Conservation (phyloP, 1,139 yeast species). For the Sugiyamaella castrensis region DNA sequence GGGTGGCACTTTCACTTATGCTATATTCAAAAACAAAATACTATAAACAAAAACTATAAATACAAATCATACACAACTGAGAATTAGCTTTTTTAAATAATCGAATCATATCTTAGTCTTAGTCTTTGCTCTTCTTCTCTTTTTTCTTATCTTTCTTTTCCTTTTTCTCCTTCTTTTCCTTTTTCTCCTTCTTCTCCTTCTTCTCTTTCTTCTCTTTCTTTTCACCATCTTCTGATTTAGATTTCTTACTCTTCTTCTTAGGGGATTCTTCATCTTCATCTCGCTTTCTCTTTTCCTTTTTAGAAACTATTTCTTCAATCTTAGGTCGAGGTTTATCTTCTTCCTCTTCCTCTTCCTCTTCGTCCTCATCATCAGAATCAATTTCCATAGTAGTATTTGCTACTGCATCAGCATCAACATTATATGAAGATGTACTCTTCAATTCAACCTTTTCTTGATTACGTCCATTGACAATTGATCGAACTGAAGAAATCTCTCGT, state of each 20-base stretch:
- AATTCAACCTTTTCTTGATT: slow-evolving; percentile 70
- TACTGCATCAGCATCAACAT: slow-evolving; percentile 57
- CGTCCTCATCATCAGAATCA: slow-evolving; percentile 28
- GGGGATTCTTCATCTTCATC: slow-evolving; percentile 20
- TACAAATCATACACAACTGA: slow-evolving; percentile 15
- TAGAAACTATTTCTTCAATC: slow-evolving; percentile 28
- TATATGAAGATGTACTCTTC: slow-evolving; percentile 81
- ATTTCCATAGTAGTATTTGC: slow-evolving; percentile 21
- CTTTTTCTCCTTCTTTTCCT: slow-evolving; percentile 27
- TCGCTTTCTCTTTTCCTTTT: slow-evolving; percentile 27
- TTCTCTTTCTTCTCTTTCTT: slow-evolving; percentile 28
- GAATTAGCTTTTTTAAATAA: slow-evolving; percentile 18
- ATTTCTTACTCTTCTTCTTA: slow-evolving; percentile 28
- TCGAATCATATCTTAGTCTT: slow-evolving; percentile 1
- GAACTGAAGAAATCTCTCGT: slow-evolving; percentile 47
- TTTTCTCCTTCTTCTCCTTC: slow-evolving; percentile 26
- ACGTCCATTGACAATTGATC: slow-evolving; percentile 37
- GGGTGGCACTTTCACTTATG: neutral
- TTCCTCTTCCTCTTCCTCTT: slow-evolving; percentile 26
- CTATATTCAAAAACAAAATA: slow-evolving; percentile 14
- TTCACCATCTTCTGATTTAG: slow-evolving; percentile 22
- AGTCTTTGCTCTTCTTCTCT: slow-evolving; percentile 28
- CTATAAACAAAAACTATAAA: slow-evolving; percentile 16
- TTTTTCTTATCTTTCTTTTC: slow-evolving; percentile 27
- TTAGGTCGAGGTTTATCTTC: slow-evolving; percentile 28